phyloP scores from a whole-genome alignment of 2,329 filamentous ascomycete genomes.

The Orbilia oligospora region DNA sequence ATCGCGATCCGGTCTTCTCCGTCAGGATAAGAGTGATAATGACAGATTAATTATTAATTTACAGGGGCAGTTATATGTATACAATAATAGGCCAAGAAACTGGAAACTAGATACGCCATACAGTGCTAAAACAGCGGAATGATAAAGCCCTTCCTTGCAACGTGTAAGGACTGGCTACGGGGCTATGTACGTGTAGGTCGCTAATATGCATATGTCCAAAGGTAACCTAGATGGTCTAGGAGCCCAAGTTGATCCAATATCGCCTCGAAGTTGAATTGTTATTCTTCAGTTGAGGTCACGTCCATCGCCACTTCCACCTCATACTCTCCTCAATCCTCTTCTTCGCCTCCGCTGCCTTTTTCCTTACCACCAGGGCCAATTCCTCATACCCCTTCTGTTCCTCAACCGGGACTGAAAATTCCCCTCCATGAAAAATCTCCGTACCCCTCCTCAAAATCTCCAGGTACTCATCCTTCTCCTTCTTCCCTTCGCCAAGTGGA shows the following conservation, averaged over 20 bases:
- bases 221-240: too few relatives aligned
- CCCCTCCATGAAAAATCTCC: slow-evolving; percentile 31
- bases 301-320: background rate
- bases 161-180: too few relatives aligned
- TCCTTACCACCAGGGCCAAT: background rate
- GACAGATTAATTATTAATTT: background rate
- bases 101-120: too few relatives aligned
- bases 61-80: background rate
- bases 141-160: too few relatives aligned
- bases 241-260: too few relatives aligned
- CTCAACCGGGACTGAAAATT: slow-evolving; percentile 74
- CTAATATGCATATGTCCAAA: too few relatives aligned
- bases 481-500: background rate
- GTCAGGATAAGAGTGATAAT: background rate
- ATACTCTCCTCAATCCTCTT: background rate
- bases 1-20: slow-evolving; percentile 2
- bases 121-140: too few relatives aligned
- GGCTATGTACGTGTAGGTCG: too few relatives aligned
- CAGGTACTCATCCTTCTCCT: slow-evolving; percentile 4
- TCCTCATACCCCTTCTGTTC: slow-evolving; percentile 50
- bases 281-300: background rate
- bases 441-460: background rate
- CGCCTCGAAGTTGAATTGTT: too few relatives aligned
- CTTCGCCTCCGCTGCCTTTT: slow-evolving; percentile 3
- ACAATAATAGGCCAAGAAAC: background rate